Conservation (phyloP, 371 early-diverging fungal species). For the Gilbertella persicaria region DNA sequence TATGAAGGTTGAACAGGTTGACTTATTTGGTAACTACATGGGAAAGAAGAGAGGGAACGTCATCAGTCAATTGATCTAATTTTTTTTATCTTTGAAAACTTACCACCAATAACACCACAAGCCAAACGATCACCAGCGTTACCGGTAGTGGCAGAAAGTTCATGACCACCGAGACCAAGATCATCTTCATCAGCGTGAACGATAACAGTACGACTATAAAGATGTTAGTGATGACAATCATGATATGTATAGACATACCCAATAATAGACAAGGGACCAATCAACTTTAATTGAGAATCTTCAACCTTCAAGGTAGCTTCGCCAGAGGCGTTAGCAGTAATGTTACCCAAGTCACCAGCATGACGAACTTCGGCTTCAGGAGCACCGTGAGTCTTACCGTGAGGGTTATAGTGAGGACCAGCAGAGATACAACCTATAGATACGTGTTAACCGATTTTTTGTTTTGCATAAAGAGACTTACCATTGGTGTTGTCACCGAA, state of each 20-base stretch:
- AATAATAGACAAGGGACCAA: slow-evolving; percentile 78
- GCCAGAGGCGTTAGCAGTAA: slow-evolving; percentile 62
- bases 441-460: not conserved
- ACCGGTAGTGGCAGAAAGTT: slow-evolving; percentile 78
- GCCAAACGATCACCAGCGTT: slow-evolving; percentile 83
- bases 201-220: slow-evolving; percentile 76
- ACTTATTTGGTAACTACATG: slow-evolving; percentile 22
- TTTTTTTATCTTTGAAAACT: slow-evolving; percentile 8
- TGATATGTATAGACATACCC: slow-evolving; percentile 46
- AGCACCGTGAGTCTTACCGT: slow-evolving; percentile 80
- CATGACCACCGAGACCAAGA: slow-evolving; percentile 71
- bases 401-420: slow-evolving; percentile 88
- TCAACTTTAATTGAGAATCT: slow-evolving; percentile 75
- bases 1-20: too few relatives aligned
- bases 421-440: slow-evolving; percentile 72
- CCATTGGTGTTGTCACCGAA: slow-evolving; percentile 86
- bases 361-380: slow-evolving; percentile 75
- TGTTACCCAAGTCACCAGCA: slow-evolving; percentile 91
- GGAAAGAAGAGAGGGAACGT: slow-evolving; percentile 12
- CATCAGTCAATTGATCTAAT: slow-evolving; percentile 9
- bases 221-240: not conserved
- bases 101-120: slow-evolving; percentile 90
- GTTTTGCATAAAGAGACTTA: slow-evolving; percentile 4
- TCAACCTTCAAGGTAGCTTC: slow-evolving; percentile 57
- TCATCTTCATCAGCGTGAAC: slow-evolving; percentile 66